A percentile compares a stretch with the other conserved stretches of the same genome.
phyloP scores from a whole-genome alignment of 495 filamentous ascomycete species.

The Filosporella fistucella region DNA sequence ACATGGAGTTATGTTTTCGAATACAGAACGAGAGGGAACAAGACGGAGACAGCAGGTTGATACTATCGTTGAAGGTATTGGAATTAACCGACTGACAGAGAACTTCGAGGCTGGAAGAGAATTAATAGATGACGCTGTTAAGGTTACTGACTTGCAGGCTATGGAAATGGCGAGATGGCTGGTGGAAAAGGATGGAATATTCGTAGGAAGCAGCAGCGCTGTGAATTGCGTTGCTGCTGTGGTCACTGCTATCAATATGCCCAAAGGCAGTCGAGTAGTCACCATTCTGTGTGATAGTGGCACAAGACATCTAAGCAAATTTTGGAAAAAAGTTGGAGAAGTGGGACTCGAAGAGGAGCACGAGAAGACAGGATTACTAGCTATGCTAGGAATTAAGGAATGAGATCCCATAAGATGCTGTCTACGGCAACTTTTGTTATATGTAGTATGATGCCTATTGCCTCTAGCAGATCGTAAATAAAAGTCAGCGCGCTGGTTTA shows the following conservation, averaged over 20 bases:
- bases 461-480: too few species aligned
- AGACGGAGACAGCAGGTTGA: conserved; percentile 86
- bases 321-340: conserved; percentile 80
- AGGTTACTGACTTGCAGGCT: conserved; percentile 89
- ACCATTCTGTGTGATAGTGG: conserved; percentile 92
- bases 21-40: conserved; percentile 84
- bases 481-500: too few species aligned
- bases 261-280: conserved; percentile 68
- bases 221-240: conserved; percentile 95
- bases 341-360: conserved; percentile 53
- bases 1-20: conserved; percentile 93
- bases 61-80: conserved; percentile 93
- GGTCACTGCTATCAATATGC: conserved; percentile 65
- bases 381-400: conserved; percentile 18
- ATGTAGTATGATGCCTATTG: too few species aligned
- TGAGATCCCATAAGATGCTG: conserved; percentile 11
- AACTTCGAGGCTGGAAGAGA: conserved; percentile 87
- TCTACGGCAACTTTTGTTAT: too few species aligned
- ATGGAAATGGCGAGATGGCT: conserved; percentile 90
- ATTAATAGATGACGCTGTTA: conserved; percentile 83
- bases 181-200: conserved; percentile 94
- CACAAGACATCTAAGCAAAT: conserved; percentile 85
- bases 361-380: conserved; percentile 27
- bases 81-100: conserved; percentile 84
- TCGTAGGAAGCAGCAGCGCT: conserved; percentile 87